Base-by-base conservation (phyloP, 2,329 filamentous ascomycete species). In the Balansia obtecta region DNA sequence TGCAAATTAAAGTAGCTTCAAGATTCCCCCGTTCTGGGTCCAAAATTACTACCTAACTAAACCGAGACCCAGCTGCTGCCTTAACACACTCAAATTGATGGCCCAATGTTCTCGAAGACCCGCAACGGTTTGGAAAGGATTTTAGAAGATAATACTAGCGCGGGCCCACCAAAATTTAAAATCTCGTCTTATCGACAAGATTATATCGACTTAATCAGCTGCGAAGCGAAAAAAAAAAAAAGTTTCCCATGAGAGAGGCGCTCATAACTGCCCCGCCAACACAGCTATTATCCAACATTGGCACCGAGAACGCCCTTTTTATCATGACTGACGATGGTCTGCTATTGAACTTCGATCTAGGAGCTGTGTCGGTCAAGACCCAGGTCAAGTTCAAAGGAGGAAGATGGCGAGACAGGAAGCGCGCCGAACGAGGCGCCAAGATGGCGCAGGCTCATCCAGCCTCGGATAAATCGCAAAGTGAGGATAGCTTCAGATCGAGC, bases 251-350 rank as follows among this genome's bases (percentile, higher is more conserved):
- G 27, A 41, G 34, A 33, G 22, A 32, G 20, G 18, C 27, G 32
- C 18, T 32, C 32, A 30, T 45, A 16, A 45, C 10, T 45, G 43
- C 55, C 52, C 52, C 51, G 52, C 49, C 48, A 46, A 39, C 32
- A 11, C 48, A 15, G 18, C 34, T 27, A 34, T 38, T 43, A 39
- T 40, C 20, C 43, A 18, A 43, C 20, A 48, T 7, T 6, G 46
- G 7, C 34, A 43, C 41, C 33, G 38, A 12, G 12, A 40, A 18
- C 40, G 43, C 15, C 9, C 16, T 18, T 30, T 30, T 42, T 39
- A 55, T 43, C 53, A 96, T 97, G 90, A 87, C 87, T 48, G 90
- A 97, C 72, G 87, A 95, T 82, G 89, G 89, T 58, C 86, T 98
- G 80, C 78, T 96, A 51, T 74, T 97, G 63, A 97, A 97, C 61